Percentiles rank a stretch among this genome's conserved stretches.
Conservation (phyloP, 176 grass and related monocot genomes). For the Eleusine indica region DNA sequence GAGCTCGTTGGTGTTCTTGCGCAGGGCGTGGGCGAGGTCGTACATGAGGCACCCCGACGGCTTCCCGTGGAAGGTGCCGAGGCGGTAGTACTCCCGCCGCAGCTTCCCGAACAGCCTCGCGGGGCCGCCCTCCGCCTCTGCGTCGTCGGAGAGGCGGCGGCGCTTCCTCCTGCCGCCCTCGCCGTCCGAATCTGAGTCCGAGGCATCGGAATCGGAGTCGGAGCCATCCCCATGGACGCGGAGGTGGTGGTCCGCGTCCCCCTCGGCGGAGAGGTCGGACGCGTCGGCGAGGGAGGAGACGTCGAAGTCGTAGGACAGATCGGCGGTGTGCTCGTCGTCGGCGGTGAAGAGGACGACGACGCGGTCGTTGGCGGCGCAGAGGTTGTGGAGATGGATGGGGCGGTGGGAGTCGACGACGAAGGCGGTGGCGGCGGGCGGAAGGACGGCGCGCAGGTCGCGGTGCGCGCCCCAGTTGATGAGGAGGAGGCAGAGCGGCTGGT, state of each 20-base stretch:
- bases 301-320: slow-evolving; percentile 83
- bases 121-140: slow-evolving; percentile 53
- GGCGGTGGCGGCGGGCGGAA: slow-evolving; percentile 46
- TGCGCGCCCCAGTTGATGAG: slow-evolving; percentile 90
- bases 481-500: slow-evolving; percentile 50
- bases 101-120: slow-evolving; percentile 64
- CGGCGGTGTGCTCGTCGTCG: slow-evolving; percentile 79
- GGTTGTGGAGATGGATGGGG: slow-evolving; percentile 82
- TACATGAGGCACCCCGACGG: slow-evolving; percentile 89
- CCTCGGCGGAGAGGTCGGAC: slow-evolving; percentile 57
- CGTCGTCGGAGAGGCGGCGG: slow-evolving; percentile 34
- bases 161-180: slow-evolving; percentile 57
- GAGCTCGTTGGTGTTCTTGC: slow-evolving; percentile 85
- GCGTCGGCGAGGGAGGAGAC: slow-evolving; percentile 73
- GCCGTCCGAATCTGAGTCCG: slow-evolving; percentile 47
- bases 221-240: neutral
- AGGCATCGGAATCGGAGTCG: slow-evolving; percentile 40
- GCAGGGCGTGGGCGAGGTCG: slow-evolving; percentile 72
- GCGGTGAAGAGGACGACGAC: slow-evolving; percentile 75
- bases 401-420: slow-evolving; percentile 83
- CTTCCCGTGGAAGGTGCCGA: slow-evolving; percentile 88
- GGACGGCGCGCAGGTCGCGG: slow-evolving; percentile 60
- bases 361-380: slow-evolving; percentile 59
- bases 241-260: slow-evolving; percentile 41
- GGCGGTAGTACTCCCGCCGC: slow-evolving; percentile 76